phyloP scores from a whole-genome alignment of 208 protist species.

The Crithidia bombi region DNA sequence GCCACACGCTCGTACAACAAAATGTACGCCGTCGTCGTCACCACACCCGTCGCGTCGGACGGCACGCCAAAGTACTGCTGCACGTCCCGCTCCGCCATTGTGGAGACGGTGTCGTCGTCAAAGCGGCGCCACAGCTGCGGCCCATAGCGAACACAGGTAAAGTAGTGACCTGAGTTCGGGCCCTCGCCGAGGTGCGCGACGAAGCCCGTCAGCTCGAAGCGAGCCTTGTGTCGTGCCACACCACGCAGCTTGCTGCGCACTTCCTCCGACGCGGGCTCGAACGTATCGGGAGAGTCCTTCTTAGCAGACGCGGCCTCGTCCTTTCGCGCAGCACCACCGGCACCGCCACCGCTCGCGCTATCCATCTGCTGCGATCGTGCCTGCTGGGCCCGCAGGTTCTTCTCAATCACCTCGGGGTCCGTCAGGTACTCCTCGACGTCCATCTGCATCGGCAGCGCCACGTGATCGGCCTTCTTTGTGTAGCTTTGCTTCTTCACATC shows the following conservation, averaged over 20 bases:
- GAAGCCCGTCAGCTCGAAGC: slow-evolving; percentile 88
- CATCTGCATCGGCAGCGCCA: slow-evolving; percentile 88
- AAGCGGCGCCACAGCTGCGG: slow-evolving; percentile 86
- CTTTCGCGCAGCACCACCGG: slow-evolving; percentile 2
- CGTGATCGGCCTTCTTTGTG: slow-evolving; percentile 85
- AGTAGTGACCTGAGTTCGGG: slow-evolving; percentile 90
- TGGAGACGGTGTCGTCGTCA: slow-evolving; percentile 85
- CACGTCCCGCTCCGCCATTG: slow-evolving; percentile 81
- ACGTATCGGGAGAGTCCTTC: slow-evolving; percentile 28
- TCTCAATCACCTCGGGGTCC: slow-evolving; percentile 38
- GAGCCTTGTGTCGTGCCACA: slow-evolving; percentile 69
- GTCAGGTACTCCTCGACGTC: slow-evolving; percentile 81
- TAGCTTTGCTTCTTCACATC: slow-evolving; percentile 65
- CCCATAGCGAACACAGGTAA: slow-evolving; percentile 85
- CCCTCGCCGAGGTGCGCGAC: slow-evolving; percentile 88
- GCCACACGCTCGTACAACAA: slow-evolving; percentile 88
- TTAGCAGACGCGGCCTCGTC: slow-evolving; percentile 1
- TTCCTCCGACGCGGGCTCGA: slow-evolving; percentile 42
- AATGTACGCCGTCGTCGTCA: slow-evolving; percentile 88
- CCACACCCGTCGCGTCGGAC: slow-evolving; percentile 49
- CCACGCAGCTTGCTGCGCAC: slow-evolving; percentile 58
- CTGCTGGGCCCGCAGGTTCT: slow-evolving; percentile 26
- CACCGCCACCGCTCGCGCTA: background rate
- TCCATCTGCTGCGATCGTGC: slow-evolving; percentile 19
- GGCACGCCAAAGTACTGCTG: slow-evolving; percentile 87